Evolutionary conservation across 2,329 filamentous ascomycete genomes (phyloP).

Genomic region (Penicillium sp.): DNA sequence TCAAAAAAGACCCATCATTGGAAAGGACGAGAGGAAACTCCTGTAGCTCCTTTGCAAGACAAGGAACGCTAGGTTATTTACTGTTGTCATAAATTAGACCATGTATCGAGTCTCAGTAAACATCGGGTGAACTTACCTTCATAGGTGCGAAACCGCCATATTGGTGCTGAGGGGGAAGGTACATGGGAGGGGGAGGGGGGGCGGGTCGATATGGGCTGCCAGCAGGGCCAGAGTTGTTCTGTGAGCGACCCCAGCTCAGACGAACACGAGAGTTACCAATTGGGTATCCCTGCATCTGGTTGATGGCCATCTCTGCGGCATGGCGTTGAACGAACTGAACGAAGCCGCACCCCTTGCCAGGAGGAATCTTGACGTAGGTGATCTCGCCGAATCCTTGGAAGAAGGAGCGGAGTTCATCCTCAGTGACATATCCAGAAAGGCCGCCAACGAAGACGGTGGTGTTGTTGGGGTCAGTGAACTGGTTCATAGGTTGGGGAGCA

Average conservation of each 20-base stretch:
- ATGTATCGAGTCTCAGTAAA: neutral
- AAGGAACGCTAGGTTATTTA: constrained; percentile 43
- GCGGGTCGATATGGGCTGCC: constrained; percentile 97
- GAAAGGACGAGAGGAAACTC: constrained; percentile 48
- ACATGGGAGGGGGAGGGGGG: constrained; percentile 73
- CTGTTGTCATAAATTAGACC: constrained; percentile 21
- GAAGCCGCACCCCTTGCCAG: constrained; percentile 98
- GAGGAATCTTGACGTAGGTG: constrained; percentile 99
- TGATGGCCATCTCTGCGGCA: constrained; percentile 99
- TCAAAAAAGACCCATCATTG: constrained; percentile 48
- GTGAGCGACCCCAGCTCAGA: constrained; percentile 94
- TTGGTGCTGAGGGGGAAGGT: constrained; percentile 67
- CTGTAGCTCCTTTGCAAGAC: constrained; percentile 49
- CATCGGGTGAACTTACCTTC: constrained; percentile 58
- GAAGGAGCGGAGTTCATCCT: constrained; percentile 99
- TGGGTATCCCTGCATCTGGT: constrained; percentile 99
- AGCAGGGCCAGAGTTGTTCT: constrained; percentile 97
- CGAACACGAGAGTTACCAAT: constrained; percentile 98
- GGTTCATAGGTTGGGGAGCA: constrained; percentile 87
- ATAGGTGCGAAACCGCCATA: constrained; percentile 69
- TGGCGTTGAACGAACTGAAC: constrained; percentile 99
- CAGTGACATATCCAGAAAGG: constrained; percentile 95
- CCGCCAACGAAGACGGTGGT: constrained; percentile 98
- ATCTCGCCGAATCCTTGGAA: constrained; percentile 99
- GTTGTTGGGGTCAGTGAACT: constrained; percentile 99